These are phyloP conservation scores for Amylocarpus encephaloides DNA, from an alignment of 2,329 filamentous ascomycete genomes.

Conservation along the genomic window DNA sequence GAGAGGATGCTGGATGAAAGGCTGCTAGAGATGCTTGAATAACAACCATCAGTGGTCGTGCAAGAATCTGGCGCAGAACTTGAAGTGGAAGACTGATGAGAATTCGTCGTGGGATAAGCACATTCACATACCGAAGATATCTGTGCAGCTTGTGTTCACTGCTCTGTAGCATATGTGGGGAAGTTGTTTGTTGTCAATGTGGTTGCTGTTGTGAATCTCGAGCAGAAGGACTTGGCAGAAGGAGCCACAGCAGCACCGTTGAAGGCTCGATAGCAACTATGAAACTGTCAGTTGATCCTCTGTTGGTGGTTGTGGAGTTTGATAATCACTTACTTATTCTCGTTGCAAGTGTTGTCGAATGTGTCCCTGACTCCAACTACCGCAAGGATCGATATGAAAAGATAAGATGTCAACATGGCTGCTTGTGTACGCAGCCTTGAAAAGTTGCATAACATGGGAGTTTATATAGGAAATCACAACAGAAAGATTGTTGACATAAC, in stretches of 20 bases:
- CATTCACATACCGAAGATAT: conserved; percentile 18
- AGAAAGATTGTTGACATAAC: too few species aligned
- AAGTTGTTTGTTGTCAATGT: conserved; percentile 9
- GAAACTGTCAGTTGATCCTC: neutral
- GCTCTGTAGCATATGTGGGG: conserved; percentile 7
- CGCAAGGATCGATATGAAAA: too few species aligned
- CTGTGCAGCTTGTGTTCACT: neutral
- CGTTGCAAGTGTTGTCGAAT: neutral
- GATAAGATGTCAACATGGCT: too few species aligned
- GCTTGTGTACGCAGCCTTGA: too few species aligned
- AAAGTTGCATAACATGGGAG: too few species aligned
- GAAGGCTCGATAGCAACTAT: conserved; percentile 16
- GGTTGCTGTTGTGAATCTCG: conserved; percentile 14
- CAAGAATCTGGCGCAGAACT: conserved; percentile 1
- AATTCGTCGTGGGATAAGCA: conserved; percentile 9
- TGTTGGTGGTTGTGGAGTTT: neutral
- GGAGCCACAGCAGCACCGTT: conserved; percentile 12
- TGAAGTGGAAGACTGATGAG: neutral
- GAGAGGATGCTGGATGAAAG: conserved; percentile 4
- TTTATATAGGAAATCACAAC: too few species aligned
- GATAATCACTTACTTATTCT: neutral
- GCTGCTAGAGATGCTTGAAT: conserved; percentile 4
- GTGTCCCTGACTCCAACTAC: too few species aligned
- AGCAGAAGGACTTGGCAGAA: conserved; percentile 12
- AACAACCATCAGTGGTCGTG: conserved; percentile 3